A percentile compares a stretch with the other conserved stretches of the same genome.
Evolutionary conservation across 495 filamentous ascomycete species (phyloP).

Genomic region (Zalerion maritima): DNA sequence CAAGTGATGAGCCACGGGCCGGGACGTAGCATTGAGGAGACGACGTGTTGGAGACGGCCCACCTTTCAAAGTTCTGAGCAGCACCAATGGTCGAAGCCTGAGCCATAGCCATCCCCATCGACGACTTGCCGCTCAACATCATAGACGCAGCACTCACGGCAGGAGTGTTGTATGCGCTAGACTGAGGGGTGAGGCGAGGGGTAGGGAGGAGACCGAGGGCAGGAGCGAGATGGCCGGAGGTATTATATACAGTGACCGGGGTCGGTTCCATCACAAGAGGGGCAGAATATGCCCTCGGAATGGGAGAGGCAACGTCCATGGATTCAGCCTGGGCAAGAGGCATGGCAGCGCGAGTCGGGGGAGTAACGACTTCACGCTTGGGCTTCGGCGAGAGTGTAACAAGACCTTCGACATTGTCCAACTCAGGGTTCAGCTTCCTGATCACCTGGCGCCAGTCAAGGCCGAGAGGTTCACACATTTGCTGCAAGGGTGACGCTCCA

Average conservation of each 20-base stretch:
- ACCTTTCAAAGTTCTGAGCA: slow-evolving; percentile 40
- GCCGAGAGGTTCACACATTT: slow-evolving; percentile 27
- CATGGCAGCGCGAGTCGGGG: no score
- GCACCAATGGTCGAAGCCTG: slow-evolving; percentile 51
- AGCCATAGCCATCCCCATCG: slow-evolving; percentile 69
- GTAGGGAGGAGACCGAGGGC: slow-evolving; percentile 58
- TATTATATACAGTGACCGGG: slow-evolving; percentile 37
- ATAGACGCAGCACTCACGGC: slow-evolving; percentile 61
- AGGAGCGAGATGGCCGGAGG: slow-evolving; percentile 29
- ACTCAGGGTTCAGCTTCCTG: slow-evolving; percentile 59
- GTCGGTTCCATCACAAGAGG: slow-evolving; percentile 48
- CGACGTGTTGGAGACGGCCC: slow-evolving; percentile 40
- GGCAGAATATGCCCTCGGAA: slow-evolving; percentile 25
- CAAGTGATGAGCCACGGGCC: slow-evolving; percentile 58
- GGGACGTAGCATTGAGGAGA: slow-evolving; percentile 42
- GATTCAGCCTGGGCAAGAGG: slow-evolving; percentile 11
- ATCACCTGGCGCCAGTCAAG: slow-evolving; percentile 64
- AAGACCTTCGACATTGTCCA: slow-evolving; percentile 45
- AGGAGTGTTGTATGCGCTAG: slow-evolving; percentile 66
- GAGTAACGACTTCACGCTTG: no score
- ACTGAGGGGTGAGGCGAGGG: slow-evolving; percentile 67
- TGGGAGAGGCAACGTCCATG: slow-evolving; percentile 30
- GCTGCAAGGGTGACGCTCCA: slow-evolving; percentile 27
- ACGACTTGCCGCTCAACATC: slow-evolving; percentile 37
- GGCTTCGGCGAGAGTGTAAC: slow-evolving; percentile 17